Evolutionary conservation across 2,329 filamentous ascomycete genomes (phyloP).

Genomic region (Amylocarpus encephaloides): DNA sequence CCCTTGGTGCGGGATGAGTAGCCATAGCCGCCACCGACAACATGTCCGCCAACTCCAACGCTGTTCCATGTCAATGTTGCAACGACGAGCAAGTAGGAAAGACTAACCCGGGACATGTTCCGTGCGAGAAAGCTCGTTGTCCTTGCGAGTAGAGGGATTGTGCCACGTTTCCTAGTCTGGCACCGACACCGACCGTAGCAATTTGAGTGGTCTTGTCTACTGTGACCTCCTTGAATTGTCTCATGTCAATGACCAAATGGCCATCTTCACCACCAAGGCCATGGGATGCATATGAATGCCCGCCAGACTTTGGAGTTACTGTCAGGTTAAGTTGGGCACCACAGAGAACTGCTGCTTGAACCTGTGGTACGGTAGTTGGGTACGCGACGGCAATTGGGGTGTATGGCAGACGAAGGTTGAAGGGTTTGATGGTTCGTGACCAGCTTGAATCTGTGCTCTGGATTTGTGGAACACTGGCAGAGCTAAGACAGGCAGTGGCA

Average conservation of each 20-base stretch:
- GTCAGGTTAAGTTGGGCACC: slow-evolving; percentile 37
- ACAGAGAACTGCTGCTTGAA: slow-evolving; percentile 42
- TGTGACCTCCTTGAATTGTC: slow-evolving; percentile 45
- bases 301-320: slow-evolving; percentile 45
- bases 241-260: slow-evolving; percentile 47
- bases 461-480: slow-evolving; percentile 13
- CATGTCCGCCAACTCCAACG: slow-evolving; percentile 15
- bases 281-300: slow-evolving; percentile 47
- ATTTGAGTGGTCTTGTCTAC: slow-evolving; percentile 37
- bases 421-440: slow-evolving; percentile 15
- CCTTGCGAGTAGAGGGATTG: slow-evolving; percentile 32
- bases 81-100: not conserved
- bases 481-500: slow-evolving; percentile 12
- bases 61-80: not conserved
- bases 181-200: slow-evolving; percentile 35
- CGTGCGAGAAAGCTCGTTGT: slow-evolving; percentile 35
- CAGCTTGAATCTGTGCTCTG: slow-evolving; percentile 9
- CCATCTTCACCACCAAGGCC: slow-evolving; percentile 43
- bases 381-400: slow-evolving; percentile 11
- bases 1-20: slow-evolving; percentile 17
- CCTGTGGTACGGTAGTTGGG: slow-evolving; percentile 19
- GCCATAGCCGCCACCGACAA: slow-evolving; percentile 17
- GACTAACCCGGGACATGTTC: slow-evolving; percentile 36
- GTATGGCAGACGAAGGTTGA: slow-evolving; percentile 19
- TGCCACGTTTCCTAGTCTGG: slow-evolving; percentile 39